phyloP scores from a whole-genome alignment of 73 alveolate species.

The Paramecium sexaurelia region DNA sequence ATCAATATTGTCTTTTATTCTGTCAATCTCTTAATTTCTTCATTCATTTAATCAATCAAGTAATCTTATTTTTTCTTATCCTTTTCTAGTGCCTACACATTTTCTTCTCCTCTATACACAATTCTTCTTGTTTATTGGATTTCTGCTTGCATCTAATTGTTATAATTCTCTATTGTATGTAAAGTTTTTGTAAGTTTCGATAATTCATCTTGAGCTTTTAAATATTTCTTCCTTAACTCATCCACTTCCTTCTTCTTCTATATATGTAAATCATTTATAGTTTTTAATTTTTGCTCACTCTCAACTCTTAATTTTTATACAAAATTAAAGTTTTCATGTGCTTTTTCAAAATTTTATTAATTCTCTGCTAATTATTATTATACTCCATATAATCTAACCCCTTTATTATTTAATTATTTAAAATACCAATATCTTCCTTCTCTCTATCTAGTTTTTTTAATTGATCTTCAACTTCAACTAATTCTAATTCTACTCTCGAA shows the following conservation, averaged over 20 bases:
- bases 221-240: slow-evolving; percentile 80
- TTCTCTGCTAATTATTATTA: slow-evolving; percentile 88
- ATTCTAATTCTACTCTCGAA: slow-evolving; percentile 81
- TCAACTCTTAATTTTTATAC: slow-evolving; percentile 84
- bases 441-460: slow-evolving; percentile 77
- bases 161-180: slow-evolving; percentile 93
- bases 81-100: slow-evolving; percentile 88
- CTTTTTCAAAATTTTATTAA: slow-evolving; percentile 84
- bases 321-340: slow-evolving; percentile 88
- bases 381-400: slow-evolving; percentile 87
- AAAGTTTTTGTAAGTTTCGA: slow-evolving; percentile 87
- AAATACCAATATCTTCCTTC: slow-evolving; percentile 83
- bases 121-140: slow-evolving; percentile 89
- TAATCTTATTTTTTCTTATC: slow-evolving; percentile 86
- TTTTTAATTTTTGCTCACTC: slow-evolving; percentile 81
- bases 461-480: slow-evolving; percentile 83
- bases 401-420: background rate
- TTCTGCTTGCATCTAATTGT: slow-evolving; percentile 95
- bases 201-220: slow-evolving; percentile 88
- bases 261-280: slow-evolving; percentile 77
- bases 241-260: slow-evolving; percentile 86
- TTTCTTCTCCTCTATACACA: slow-evolving; percentile 95
- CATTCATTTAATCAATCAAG: slow-evolving; percentile 88
- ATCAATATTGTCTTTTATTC: slow-evolving; percentile 82
- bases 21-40: slow-evolving; percentile 83